Conservation (phyloP, 2,329 filamentous ascomycete genomes). For the Hypocrella siamensis region DNA sequence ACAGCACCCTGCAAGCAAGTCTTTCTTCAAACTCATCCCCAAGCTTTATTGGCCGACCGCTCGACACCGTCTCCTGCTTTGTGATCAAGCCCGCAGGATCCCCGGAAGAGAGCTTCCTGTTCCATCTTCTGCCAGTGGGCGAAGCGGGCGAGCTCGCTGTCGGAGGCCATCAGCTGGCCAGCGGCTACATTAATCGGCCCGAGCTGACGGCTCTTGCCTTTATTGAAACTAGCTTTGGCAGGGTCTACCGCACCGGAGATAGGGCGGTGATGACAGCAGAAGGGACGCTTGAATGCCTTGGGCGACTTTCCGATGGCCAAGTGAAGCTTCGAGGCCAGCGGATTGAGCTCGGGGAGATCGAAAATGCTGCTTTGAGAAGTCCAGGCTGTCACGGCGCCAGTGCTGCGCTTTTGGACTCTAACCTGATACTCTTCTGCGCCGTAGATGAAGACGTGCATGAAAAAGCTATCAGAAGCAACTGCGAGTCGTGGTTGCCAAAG, state of each 20-base stretch:
- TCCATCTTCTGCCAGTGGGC: constrained; percentile 45
- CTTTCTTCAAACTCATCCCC: constrained; percentile 42
- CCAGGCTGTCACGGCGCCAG: constrained; percentile 48
- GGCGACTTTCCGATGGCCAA: constrained; percentile 65
- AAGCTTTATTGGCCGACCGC: constrained; percentile 59
- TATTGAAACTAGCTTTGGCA: constrained; percentile 49
- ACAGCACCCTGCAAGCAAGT: constrained; percentile 51
- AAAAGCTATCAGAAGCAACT: constrained; percentile 38
- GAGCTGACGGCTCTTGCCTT: constrained; percentile 63
- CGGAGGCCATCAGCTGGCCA: constrained; percentile 65
- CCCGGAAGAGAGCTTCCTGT: constrained; percentile 9
- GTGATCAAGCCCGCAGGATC: constrained; percentile 36
- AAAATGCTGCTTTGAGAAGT: constrained; percentile 49
- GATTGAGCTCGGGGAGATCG: constrained; percentile 65
- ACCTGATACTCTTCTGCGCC: constrained; percentile 61
- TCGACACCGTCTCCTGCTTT: constrained; percentile 70
- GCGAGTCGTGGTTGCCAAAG: constrained; percentile 58
- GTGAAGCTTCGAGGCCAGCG: constrained; percentile 77
- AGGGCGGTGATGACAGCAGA: constrained; percentile 53
- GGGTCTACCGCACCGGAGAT: constrained; percentile 73
- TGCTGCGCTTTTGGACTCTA: constrained; percentile 50
- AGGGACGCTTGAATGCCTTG: constrained; percentile 68
- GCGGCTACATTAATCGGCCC: constrained; percentile 66
- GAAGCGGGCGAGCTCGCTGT: constrained; percentile 67
- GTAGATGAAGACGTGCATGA: constrained; percentile 21